Evolutionary conservation across 768 basidiomycete species (phyloP), one percentile per base, ranked within the genome.

Genomic region (Leucosporidium creatinivorum): DNA sequence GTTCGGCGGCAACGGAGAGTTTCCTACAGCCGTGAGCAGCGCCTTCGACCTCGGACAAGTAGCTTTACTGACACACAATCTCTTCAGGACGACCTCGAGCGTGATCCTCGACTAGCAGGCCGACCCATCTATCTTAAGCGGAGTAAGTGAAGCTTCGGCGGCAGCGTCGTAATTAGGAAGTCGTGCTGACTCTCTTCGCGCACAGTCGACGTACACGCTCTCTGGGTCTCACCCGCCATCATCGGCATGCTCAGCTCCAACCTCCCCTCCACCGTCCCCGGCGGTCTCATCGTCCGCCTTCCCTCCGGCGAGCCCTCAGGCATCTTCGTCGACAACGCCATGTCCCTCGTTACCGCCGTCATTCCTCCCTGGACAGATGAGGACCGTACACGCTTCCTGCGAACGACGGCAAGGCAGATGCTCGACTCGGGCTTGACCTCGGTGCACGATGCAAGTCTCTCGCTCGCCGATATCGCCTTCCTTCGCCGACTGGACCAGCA

Each of bases 241-340:
- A 80, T 97, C 2, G 83, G 75, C 19, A 66, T 77, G 12, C 69
- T 92, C 76, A 81, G 81, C 0, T 74, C 62, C 9, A 58, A 83
- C 1, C 79, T 93, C 1, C 89, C 91, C 0, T 73, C 79, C 1
- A 74, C 81, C 7, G 83, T 93, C 0, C 83, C 85, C 5, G 92
- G 92, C 9, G 92, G 92, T 0, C 75, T 88, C 47, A 88, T 94
- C 59, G 77, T 89, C 9, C 83, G 88, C 1, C 30, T n/a, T 9
- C 85, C 87, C 73, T 77, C 77, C 4, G 89, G 87, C 9, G 81
- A 80, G 13, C 87, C 91, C 0, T 91, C 62, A 87, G 89, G 90
- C 9, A 79, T 92, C 25, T 87, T 93, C 68, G 80, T 94, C 36
- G 94, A 98, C 78, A 90, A 90, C 39, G 94, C 93, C 0, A 91